These are phyloP conservation scores for Solanum aculeatissimum DNA, from an alignment of 305 asterid genomes.

Conservation along the genomic window DNA sequence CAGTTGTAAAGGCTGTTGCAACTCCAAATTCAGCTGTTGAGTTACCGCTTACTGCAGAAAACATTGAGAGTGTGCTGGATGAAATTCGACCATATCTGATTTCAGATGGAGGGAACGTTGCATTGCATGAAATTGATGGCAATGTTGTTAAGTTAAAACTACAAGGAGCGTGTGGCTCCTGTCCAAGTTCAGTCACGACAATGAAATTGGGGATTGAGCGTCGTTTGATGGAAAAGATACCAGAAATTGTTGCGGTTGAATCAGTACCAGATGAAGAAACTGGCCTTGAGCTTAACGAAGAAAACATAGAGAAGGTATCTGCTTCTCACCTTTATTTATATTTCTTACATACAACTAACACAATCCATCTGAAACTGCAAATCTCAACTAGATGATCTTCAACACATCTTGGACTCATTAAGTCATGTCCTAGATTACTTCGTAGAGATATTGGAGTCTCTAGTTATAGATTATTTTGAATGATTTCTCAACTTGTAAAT, in stretches of 20 bases:
- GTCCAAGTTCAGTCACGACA: constrained; percentile 81
- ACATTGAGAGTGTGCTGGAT: constrained; percentile 85
- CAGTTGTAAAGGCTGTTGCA: constrained; percentile 69
- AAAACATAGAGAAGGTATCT: constrained; percentile 84
- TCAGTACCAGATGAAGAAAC: constrained; percentile 91
- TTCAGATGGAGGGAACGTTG: constrained; percentile 97
- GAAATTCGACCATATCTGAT: constrained; percentile 92
- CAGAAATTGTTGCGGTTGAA: constrained; percentile 90
- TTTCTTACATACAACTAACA: neutral
- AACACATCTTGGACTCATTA: neutral
- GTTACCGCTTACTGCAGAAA: constrained; percentile 84
- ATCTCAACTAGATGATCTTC: neutral
- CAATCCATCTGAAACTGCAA: neutral
- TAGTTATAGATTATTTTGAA: neutral
- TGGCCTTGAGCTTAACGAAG: constrained; percentile 87
- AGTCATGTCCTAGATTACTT: neutral
- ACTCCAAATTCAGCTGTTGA: constrained; percentile 53
- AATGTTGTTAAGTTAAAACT: constrained; percentile 76
- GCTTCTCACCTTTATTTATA: neutral
- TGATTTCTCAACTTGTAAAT: neutral
- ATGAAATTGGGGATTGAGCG: constrained; percentile 98
- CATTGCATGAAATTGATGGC: constrained; percentile 92
- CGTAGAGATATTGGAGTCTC: neutral
- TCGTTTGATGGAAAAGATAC: constrained; percentile 86
- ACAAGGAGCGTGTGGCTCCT: constrained; percentile 99